Conservation (phyloP, 2,329 filamentous ascomycete species). For the Fusarium burgessii region DNA sequence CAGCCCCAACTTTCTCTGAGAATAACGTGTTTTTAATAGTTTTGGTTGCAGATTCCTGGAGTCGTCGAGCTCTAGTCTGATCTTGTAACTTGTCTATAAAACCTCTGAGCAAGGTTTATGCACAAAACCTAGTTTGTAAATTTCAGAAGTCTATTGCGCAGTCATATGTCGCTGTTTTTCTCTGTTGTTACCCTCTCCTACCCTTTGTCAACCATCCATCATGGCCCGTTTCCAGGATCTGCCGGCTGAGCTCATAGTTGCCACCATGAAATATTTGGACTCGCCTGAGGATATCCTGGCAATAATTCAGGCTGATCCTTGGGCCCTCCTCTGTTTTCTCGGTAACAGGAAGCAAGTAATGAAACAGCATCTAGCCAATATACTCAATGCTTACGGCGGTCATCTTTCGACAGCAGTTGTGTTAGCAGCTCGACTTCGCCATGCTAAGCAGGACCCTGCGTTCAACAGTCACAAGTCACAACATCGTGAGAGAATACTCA, state of each 20-base stretch:
- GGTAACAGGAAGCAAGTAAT: background rate
- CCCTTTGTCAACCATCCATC: too few relatives aligned
- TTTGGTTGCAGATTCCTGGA: too few relatives aligned
- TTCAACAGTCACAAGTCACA: background rate
- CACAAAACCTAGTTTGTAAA: too few relatives aligned
- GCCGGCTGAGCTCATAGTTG: background rate
- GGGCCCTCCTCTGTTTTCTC: background rate
- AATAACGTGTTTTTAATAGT: too few relatives aligned
- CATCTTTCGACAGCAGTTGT: background rate
- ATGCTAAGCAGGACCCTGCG: background rate
- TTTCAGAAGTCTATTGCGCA: too few relatives aligned
- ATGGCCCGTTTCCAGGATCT: background rate
- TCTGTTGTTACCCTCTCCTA: background rate
- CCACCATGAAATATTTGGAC: background rate
- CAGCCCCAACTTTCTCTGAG: too few relatives aligned
- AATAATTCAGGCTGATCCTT: background rate
- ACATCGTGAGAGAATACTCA: background rate
- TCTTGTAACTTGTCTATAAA: too few relatives aligned
- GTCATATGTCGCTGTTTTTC: too few relatives aligned
- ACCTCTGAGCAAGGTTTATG: too few relatives aligned
- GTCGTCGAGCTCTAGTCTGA: too few relatives aligned
- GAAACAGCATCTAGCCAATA: accelerated
- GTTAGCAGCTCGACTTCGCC: background rate
- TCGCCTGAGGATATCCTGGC: background rate
- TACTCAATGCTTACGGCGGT: background rate